These are phyloP conservation scores for Paramarasmius palmivorus DNA, from an alignment of 1,284 basidiomycete species.

Conservation along the genomic window DNA sequence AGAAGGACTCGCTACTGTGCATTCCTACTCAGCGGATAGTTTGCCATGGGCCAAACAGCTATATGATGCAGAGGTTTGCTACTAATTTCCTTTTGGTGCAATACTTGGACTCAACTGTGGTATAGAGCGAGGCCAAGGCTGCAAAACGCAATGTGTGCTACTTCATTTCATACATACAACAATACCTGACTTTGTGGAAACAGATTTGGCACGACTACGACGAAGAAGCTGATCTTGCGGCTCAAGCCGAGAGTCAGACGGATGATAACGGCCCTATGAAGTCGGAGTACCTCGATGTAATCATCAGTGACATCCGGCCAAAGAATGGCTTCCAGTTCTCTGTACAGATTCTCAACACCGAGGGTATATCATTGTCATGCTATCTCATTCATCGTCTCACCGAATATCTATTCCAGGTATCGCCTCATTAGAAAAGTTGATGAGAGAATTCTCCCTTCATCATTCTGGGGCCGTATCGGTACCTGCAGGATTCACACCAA, in stretches of 20 bases:
- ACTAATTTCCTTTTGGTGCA: no score
- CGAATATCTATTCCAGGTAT: constrained; percentile 55
- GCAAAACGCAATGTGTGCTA: constrained; percentile 67
- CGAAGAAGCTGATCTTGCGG: constrained; percentile 58
- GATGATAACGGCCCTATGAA: constrained; percentile 53
- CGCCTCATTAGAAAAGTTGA: constrained; percentile 87
- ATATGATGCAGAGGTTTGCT: constrained; percentile 81
- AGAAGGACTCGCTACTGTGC: constrained; percentile 86
- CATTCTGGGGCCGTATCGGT: constrained; percentile 66
- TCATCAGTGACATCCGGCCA: constrained; percentile 86
- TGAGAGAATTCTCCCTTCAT: constrained; percentile 89
- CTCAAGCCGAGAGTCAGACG: constrained; percentile 36
- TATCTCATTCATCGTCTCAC: neutral
- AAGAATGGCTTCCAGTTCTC: constrained; percentile 83
- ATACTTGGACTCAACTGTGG: constrained; percentile 8
- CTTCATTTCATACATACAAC: neutral
- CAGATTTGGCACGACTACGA: constrained; percentile 87
- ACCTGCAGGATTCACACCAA: constrained; percentile 72
- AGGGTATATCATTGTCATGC: constrained; percentile 54
- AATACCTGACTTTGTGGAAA: neutral
- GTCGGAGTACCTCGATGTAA: constrained; percentile 87
- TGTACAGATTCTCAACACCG: constrained; percentile 88
- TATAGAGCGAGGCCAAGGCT: constrained; percentile 78
- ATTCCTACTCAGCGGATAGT: constrained; percentile 84
- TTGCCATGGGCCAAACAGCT: constrained; percentile 80